Evolutionary conservation across 225 moss, liverwort and hornwort species (phyloP).

Genomic region (Physcomitrellopsis africana): DNA sequence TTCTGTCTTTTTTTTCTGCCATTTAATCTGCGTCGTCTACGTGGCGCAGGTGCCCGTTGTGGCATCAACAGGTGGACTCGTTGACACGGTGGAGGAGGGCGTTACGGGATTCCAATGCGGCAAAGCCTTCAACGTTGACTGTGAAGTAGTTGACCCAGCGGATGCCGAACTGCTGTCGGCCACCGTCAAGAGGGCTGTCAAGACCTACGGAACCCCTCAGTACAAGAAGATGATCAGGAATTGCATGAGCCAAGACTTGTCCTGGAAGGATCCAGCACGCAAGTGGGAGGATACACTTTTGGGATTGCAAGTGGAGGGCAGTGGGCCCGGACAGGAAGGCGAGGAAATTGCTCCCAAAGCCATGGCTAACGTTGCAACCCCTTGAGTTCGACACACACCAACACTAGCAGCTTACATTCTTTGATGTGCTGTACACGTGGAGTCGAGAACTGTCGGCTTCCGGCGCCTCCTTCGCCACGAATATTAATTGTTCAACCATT

Average conservation of each 20-base stretch:
- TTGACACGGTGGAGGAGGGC: slow-evolving; percentile 70
- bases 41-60: slow-evolving; percentile 54
- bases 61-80: slow-evolving; percentile 58
- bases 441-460: too few species aligned
- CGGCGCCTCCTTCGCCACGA: too few species aligned
- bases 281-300: slow-evolving; percentile 64
- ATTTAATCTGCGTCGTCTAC: too few species aligned
- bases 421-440: too few species aligned
- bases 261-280: slow-evolving; percentile 71
- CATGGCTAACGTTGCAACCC: slow-evolving; percentile 44
- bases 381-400: slow-evolving; percentile 30
- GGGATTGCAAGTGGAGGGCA: slow-evolving; percentile 43
- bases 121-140: slow-evolving; percentile 67
- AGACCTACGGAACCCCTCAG: slow-evolving; percentile 44
- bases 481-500: too few species aligned
- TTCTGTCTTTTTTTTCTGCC: too few species aligned
- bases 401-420: neutral
- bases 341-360: slow-evolving; percentile 58
- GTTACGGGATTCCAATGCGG: too few species aligned
- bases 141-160: slow-evolving; percentile 54
- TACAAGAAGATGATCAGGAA: slow-evolving; percentile 54
- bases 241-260: slow-evolving; percentile 68
- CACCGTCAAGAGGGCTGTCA: slow-evolving; percentile 54
- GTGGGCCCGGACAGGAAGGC: too few species aligned
- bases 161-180: slow-evolving; percentile 50